Evolutionary conservation across 306 rosid species (phyloP).

Genomic region (Lotus japonicus): DNA sequence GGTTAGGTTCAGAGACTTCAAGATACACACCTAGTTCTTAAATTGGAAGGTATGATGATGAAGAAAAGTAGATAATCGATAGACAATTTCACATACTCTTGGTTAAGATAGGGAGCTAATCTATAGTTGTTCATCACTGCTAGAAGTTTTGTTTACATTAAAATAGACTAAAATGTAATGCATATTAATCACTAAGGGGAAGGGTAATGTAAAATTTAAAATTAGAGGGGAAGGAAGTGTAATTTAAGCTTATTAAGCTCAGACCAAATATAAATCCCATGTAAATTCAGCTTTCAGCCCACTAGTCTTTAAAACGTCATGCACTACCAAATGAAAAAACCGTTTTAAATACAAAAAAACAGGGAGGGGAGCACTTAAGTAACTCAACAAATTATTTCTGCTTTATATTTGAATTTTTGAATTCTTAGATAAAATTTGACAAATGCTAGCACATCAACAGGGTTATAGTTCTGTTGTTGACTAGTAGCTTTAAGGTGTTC

Average conservation of each 20-base stretch:
- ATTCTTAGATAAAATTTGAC: too few relatives aligned
- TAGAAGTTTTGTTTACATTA: too few relatives aligned
- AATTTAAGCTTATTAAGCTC: not conserved
- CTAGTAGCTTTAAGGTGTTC: not conserved
- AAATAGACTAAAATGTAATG: too few relatives aligned
- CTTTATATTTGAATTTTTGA: too few relatives aligned
- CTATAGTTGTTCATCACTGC: too few relatives aligned
- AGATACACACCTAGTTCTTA: not conserved
- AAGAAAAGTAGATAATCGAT: not conserved
- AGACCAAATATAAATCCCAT: not conserved
- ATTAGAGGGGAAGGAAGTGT: too few relatives aligned
- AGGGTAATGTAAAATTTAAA: too few relatives aligned
- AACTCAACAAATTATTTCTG: too few relatives aligned
- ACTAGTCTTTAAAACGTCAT: not conserved
- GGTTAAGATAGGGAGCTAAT: not conserved
- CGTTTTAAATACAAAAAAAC: not conserved
- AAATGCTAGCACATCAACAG: not conserved
- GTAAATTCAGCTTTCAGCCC: not conserved
- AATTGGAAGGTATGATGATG: too few relatives aligned
- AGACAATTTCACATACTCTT: not conserved
- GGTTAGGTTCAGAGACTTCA: not conserved
- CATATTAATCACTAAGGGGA: too few relatives aligned
- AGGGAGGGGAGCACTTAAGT: too few relatives aligned
- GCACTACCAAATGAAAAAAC: not conserved
- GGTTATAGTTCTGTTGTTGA: not conserved